phyloP scores from a whole-genome alignment of 495 filamentous ascomycete species.

The Daldinia bambusicola region DNA sequence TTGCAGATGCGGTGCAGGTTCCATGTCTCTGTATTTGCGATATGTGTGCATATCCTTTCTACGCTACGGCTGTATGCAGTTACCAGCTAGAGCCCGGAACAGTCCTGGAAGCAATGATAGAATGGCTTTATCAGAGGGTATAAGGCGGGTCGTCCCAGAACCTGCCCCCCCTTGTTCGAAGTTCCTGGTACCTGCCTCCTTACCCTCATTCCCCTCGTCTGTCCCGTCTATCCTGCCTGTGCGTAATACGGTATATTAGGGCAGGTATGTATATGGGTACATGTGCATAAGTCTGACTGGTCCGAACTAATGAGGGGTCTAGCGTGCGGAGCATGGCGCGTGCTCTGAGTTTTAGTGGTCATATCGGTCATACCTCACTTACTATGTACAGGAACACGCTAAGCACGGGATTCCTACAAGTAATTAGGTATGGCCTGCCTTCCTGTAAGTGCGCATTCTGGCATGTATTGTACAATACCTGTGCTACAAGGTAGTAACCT shows the following conservation, averaged over 20 bases:
- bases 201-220: not conserved
- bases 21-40: not conserved
- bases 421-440: conserved; percentile 8
- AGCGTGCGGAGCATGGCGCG: conserved; percentile 38
- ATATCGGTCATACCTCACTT: conserved; percentile 16
- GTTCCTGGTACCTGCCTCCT: conserved; percentile 39
- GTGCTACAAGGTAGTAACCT: not conserved
- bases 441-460: not conserved
- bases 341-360: conserved; percentile 18
- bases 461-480: conserved; percentile 4
- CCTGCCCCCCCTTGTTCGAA: conserved; percentile 28
- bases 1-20: conserved; percentile 14
- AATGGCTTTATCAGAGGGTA: conserved; percentile 34
- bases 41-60: not conserved
- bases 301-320: conserved; percentile 23
- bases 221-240: conserved; percentile 18
- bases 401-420: conserved; percentile 10
- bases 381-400: conserved; percentile 9
- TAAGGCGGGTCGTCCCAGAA: conserved; percentile 39
- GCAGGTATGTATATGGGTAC: conserved; percentile 1
- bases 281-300: conserved; percentile 11
- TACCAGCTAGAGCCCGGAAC: conserved; percentile 33
- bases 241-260: conserved; percentile 40
- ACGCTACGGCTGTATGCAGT: conserved; percentile 30
- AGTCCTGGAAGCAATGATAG: conserved; percentile 3